Conservation (phyloP, 208 protist species). For the Trypanosoma brucei region DNA sequence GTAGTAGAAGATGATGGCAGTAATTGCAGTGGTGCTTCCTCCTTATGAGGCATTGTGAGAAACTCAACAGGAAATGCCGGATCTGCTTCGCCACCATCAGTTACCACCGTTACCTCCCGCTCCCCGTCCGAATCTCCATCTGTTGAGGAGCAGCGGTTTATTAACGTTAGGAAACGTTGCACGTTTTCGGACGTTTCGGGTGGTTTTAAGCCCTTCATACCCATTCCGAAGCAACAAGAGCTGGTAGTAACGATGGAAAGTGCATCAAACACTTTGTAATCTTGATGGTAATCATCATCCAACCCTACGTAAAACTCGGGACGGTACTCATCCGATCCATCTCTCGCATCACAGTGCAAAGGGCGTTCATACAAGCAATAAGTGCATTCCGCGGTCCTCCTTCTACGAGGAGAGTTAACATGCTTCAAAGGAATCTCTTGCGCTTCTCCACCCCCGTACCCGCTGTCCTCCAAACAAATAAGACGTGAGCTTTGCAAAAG, state of each 20-base stretch:
- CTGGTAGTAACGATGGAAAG: conserved; percentile 46
- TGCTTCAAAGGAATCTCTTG: no score
- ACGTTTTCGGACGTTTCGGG: background rate
- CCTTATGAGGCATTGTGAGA: no score
- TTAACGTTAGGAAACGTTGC: background rate
- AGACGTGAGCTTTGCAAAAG: no score
- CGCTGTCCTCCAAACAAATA: no score
- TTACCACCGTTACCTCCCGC: background rate
- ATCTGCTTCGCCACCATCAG: background rate
- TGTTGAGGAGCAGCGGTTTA: background rate
- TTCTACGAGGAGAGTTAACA: no score
- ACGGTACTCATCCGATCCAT: background rate
- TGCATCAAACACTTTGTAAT: conserved; percentile 45
- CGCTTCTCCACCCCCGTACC: no score
- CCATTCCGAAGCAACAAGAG: conserved; percentile 46
- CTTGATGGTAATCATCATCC: conserved; percentile 53
- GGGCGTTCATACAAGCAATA: background rate
- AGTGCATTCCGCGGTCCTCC: no score
- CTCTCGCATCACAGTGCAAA: background rate
- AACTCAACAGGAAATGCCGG: no score
- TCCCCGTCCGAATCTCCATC: background rate
- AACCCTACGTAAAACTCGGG: conserved; percentile 1
- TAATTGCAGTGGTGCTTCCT: no score
- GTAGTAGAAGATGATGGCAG: no score
- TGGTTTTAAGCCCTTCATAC: conserved; percentile 33